These are phyloP conservation scores for Phytopythium aichiense DNA, from an alignment of 352 stramenopile genomes.

Conservation along the genomic window DNA sequence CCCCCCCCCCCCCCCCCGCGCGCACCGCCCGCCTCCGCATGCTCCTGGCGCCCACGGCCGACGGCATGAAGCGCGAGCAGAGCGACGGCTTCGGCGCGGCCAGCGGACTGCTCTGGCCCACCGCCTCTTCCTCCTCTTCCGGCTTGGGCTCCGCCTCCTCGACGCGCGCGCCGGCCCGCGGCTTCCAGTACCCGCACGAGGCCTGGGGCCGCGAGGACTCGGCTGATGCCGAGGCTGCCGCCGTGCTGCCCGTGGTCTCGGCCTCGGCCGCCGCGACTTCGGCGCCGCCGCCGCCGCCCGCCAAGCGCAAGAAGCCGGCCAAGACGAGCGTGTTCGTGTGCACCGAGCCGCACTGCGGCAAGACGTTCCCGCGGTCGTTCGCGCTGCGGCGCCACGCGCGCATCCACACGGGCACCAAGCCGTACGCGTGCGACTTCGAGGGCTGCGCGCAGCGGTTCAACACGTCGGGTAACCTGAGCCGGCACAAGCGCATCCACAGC, in stretches of 20 bases:
- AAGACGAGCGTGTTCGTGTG: constrained; percentile 71
- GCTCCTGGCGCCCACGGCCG: neutral
- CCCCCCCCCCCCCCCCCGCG: neutral
- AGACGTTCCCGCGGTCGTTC: constrained; percentile 82
- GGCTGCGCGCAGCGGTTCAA: constrained; percentile 80
- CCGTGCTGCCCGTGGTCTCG: constrained; percentile 11
- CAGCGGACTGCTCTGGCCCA: neutral
- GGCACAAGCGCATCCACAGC: constrained; percentile 86
- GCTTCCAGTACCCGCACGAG: constrained; percentile 4
- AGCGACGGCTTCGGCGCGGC: neutral
- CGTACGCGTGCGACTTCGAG: constrained; percentile 75
- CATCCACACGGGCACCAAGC: constrained; percentile 82
- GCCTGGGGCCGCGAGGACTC: neutral
- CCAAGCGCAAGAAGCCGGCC: constrained; percentile 31
- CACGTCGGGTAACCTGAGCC: constrained; percentile 84
- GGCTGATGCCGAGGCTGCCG: neutral
- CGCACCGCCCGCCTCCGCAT: neutral
- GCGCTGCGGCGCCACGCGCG: constrained; percentile 78
- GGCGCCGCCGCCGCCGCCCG: neutral
- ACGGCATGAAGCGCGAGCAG: constrained; percentile 10
- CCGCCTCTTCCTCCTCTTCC: neutral
- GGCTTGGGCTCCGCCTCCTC: neutral
- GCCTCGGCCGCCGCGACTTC: neutral
- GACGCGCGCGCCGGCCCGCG: neutral
- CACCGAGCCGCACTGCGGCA: constrained; percentile 73